A percentile compares a stretch with the other conserved stretches of the same genome.
Evolutionary conservation across 371 early-diverging fungal species (phyloP).

Genomic region (Rhizomucor pusillus): DNA sequence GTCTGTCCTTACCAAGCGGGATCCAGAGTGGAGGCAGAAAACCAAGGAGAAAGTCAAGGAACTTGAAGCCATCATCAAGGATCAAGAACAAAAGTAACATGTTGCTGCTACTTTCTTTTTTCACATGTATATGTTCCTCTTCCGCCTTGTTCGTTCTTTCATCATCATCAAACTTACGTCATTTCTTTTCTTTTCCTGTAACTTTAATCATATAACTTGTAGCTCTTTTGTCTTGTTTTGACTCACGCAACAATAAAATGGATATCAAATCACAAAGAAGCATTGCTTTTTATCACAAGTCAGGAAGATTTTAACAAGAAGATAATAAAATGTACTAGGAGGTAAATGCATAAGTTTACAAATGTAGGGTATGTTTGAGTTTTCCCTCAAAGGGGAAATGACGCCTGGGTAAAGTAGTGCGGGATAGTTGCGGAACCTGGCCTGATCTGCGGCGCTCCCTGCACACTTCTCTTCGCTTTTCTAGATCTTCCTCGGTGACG

Average conservation of each 20-base stretch:
- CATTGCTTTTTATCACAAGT: neutral
- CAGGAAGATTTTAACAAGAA: neutral
- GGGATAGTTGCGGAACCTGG: conserved; percentile 7
- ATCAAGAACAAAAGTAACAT: neutral
- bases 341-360: neutral
- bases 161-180: no score
- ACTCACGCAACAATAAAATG: no score
- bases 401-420: conserved; percentile 1
- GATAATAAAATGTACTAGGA: neutral
- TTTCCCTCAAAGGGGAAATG: no score
- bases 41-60: conserved; percentile 21
- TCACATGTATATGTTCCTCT: no score
- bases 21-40: conserved; percentile 26
- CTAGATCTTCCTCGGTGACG: conserved; percentile 51
- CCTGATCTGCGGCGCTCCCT: conserved; percentile 28
- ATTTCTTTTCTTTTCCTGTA: no score
- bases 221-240: no score
- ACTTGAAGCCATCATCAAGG: conserved; percentile 7
- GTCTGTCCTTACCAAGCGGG: conserved; percentile 25
- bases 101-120: no score
- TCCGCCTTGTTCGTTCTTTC: no score
- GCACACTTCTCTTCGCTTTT: conserved; percentile 47
- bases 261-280: no score
- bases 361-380: neutral
- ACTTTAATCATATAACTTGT: no score